Conservation (phyloP, 2,329 filamentous ascomycete genomes). For the Sporothrix pseudoabietina region DNA sequence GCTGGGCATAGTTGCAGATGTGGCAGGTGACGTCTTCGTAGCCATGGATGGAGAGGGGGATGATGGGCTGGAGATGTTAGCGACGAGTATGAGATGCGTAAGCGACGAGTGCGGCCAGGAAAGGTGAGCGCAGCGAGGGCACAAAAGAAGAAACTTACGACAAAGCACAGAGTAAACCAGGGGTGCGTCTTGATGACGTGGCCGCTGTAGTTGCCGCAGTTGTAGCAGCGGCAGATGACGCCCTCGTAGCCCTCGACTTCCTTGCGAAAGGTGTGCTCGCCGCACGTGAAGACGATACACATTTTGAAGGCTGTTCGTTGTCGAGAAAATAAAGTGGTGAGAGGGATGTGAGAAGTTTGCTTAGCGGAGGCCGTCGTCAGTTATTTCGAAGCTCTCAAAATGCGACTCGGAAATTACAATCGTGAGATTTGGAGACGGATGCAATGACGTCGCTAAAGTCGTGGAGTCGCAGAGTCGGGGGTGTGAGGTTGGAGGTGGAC, state of each 20-base stretch:
- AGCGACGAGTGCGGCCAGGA: neutral
- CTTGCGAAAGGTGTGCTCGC: constrained; percentile 63
- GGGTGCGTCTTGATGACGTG: constrained; percentile 64
- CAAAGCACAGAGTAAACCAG: constrained; percentile 80
- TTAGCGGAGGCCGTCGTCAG: neutral
- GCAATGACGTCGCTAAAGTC: constrained; percentile 18
- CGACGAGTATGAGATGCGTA: neutral
- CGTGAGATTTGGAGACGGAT: constrained; percentile 1
- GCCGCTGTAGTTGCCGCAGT: constrained; percentile 66
- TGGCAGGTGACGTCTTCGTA: constrained; percentile 72
- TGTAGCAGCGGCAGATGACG: constrained; percentile 64
- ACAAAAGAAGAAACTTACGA: constrained; percentile 50
- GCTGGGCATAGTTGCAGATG: constrained; percentile 76
- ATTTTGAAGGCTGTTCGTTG: constrained; percentile 42
- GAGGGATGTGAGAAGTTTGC: neutral
- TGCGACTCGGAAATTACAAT: neutral
- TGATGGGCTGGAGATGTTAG: constrained; percentile 56
- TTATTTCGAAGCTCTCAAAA: neutral
- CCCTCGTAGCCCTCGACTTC: constrained; percentile 64
- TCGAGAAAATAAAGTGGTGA: neutral
- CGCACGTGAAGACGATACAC: constrained; percentile 65
- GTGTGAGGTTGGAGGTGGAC: neutral
- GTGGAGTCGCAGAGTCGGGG: too few species aligned
- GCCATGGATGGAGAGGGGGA: constrained; percentile 69
- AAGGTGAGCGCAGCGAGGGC: neutral